These are phyloP conservation scores for Linnemannia zychae DNA, from an alignment of 192 early-diverging fungal genomes.

Conservation along the genomic window DNA sequence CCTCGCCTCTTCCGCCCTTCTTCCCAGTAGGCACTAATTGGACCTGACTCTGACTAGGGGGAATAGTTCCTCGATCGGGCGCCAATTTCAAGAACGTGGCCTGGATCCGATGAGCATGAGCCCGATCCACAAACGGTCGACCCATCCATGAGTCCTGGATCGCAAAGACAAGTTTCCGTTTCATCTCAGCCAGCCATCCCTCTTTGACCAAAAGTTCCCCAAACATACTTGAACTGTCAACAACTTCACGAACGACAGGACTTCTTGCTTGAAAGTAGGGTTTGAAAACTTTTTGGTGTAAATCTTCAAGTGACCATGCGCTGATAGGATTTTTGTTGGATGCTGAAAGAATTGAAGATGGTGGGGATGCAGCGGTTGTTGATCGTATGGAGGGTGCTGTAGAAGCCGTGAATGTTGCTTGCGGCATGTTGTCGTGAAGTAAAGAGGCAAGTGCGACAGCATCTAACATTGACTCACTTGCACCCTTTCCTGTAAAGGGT, in stretches of 20 bases:
- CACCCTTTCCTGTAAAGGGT: conserved; percentile 23
- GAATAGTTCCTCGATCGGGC: not conserved
- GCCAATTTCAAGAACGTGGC: conserved; percentile 22
- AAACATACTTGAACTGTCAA: conserved; percentile 13
- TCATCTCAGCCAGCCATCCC: conserved; percentile 6
- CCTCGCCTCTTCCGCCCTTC: not conserved
- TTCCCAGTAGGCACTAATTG: not conserved
- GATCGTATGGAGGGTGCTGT: not conserved
- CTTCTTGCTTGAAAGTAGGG: conserved; percentile 2
- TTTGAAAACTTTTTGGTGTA: conserved; percentile 11
- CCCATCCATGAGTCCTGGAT: conserved; percentile 6
- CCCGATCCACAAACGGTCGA: conserved; percentile 3
- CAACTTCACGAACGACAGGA: not conserved
- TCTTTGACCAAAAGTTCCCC: conserved; percentile 13
- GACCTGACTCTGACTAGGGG: conserved; percentile 6
- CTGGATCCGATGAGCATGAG: conserved; percentile 18
- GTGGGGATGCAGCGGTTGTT: not conserved
- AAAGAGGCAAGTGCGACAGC: conserved; percentile 26
- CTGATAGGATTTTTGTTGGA: not conserved
- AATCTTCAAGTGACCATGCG: not conserved
- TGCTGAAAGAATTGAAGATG: too few relatives aligned
- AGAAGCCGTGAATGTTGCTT: not conserved
- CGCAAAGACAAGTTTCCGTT: conserved; percentile 2
- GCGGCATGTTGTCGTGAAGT: conserved; percentile 19
- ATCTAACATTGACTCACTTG: conserved; percentile 34